A percentile compares a stretch with the other conserved stretches of the same genome.
Evolutionary conservation across 2,329 filamentous ascomycete species (phyloP).

Genomic region (Fusarium verrucosum): DNA sequence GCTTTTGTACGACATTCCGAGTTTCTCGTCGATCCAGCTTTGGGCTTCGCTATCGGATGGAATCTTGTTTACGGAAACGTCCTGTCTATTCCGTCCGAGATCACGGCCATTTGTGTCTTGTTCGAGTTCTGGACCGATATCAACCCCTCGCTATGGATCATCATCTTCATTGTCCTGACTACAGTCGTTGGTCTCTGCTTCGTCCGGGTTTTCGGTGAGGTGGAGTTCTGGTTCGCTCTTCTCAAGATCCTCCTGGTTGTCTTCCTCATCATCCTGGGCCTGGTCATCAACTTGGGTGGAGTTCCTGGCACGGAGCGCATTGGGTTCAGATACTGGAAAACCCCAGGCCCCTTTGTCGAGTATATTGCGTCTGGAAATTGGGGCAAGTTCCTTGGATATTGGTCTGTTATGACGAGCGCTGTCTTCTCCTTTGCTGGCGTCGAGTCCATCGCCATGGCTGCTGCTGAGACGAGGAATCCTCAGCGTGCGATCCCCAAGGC

Average conservation of each 20-base stretch:
- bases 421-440: constrained; percentile 76
- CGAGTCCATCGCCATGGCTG: constrained; percentile 69
- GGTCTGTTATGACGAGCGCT: constrained; percentile 68
- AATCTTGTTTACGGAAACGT: constrained; percentile 63
- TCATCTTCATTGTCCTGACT: constrained; percentile 40
- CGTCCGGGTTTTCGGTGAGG: constrained; percentile 59
- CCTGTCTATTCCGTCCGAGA: constrained; percentile 61
- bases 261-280: constrained; percentile 58
- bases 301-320: constrained; percentile 37
- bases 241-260: constrained; percentile 64
- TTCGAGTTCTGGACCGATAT: constrained; percentile 52
- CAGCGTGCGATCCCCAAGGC: constrained; percentile 62
- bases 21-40: constrained; percentile 63
- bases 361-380: constrained; percentile 66
- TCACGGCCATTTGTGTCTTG: constrained; percentile 55
- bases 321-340: constrained; percentile 50
- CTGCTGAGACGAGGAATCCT: constrained; percentile 66
- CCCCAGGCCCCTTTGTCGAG: constrained; percentile 73
- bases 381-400: constrained; percentile 74
- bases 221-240: constrained; percentile 61
- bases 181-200: constrained; percentile 55
- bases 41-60: constrained; percentile 63
- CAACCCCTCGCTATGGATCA: constrained; percentile 42
- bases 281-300: constrained; percentile 48
- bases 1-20: constrained; percentile 61